Base-by-base conservation (phyloP, 371 early-diverging fungal species). In the Rhizopus stolonifer region DNA sequence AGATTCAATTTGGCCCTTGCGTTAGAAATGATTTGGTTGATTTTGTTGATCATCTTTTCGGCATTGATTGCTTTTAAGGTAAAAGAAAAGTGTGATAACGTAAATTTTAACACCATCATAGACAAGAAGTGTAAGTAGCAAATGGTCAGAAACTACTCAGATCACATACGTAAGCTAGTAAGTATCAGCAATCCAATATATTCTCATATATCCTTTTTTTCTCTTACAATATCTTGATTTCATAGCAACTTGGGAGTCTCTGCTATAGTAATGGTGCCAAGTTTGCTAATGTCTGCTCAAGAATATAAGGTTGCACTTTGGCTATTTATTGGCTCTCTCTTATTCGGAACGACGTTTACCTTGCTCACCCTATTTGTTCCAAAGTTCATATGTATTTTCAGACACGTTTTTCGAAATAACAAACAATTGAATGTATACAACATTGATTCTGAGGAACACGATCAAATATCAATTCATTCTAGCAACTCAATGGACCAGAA, bases 141-240 rank as follows among this genome's bases (percentile, higher is more conserved):
- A 67, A 65, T 72, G 65, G 67, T 69, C 72, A 9, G 76, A 75
- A 43, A 51, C 76, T 11, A 67, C 65, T n/a, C 76, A 75, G 51
- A 65, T 72, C 36, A 62, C 65, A 11, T 75, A 69, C 46, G 72
- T 75, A 14, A 75, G 70, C 55, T 75, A 72, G 76, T 75, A 72
- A 67, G 75, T 63, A 4, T 13, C 11, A 14, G 2, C 19, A 5
- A 6, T 6, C 22, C 22, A 13, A 23, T 13, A 43, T 4, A 24
- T 40, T 23, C 39, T 43, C 39, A 33, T 49, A 23, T 26, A 15
- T 23, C 31, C n/a, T n/a, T n/a, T n/a, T n/a, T n/a, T n/a, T n/a
- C n/a, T n/a, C n/a, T n/a, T n/a, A n/a, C 22, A 13, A 23, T 13
- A 43, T 4, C 18, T 40, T 23, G 19, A 33, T 36, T 36, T n/a